Conservation (phyloP, 2,329 filamentous ascomycete genomes). For the Periconia sp. region DNA sequence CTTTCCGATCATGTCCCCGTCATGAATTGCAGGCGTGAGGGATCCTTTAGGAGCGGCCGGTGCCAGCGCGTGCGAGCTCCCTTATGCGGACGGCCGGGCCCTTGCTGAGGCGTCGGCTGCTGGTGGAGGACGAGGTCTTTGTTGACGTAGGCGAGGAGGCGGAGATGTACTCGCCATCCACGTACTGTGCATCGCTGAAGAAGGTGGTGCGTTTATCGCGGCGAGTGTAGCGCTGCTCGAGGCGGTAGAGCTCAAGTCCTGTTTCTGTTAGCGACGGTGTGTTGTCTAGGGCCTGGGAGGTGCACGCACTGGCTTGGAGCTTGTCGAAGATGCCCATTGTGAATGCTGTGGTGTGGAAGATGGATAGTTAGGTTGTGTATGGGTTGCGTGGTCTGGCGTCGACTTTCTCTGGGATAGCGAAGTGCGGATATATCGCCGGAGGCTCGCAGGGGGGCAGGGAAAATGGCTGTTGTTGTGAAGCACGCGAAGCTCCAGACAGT, state of each 20-base stretch:
- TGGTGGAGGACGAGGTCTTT: conserved; percentile 32
- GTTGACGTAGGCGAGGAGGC: conserved; percentile 43
- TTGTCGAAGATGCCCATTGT: conserved; percentile 49
- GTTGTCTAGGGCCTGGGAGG: neutral
- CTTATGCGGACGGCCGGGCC: conserved; percentile 39
- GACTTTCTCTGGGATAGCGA: conserved; percentile 16
- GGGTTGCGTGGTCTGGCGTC: neutral
- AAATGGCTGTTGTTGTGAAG: conserved; percentile 28
- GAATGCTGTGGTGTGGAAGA: conserved; percentile 10
- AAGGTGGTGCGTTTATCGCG: conserved; percentile 90
- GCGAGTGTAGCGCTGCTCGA: conserved; percentile 93
- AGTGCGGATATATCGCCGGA: conserved; percentile 22
- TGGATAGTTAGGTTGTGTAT: conserved; percentile 15
- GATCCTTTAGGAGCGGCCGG: conserved; percentile 27
- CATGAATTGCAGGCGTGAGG: neutral
- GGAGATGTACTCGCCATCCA: conserved; percentile 95
- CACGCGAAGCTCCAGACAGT: conserved; percentile 15
- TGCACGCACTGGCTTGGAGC: conserved; percentile 47
- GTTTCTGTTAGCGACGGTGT: conserved; percentile 12
- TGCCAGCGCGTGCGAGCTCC: conserved; percentile 36
- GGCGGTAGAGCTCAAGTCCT: conserved; percentile 89
- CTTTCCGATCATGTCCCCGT: neutral
- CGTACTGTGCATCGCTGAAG: conserved; percentile 86
- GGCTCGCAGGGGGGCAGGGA: conserved; percentile 21
- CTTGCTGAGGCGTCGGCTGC: conserved; percentile 42